These are phyloP conservation scores for Podaxis sp. DNA, from an alignment of 768 basidiomycete species.

Conservation along the genomic window DNA sequence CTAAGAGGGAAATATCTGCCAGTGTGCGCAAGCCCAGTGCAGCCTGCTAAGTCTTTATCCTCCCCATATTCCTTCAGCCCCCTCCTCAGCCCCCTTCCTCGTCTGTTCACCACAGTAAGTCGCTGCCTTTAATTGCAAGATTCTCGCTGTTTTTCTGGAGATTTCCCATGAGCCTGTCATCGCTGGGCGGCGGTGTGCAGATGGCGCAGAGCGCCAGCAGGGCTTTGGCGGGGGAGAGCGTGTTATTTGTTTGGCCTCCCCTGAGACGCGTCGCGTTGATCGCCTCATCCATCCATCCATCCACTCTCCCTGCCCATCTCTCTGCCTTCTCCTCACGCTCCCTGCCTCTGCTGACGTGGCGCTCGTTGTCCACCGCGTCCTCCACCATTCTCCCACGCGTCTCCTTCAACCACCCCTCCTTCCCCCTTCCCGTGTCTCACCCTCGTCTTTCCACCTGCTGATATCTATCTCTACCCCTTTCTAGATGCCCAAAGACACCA, in stretches of 20 bases:
- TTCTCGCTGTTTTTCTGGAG: constrained; percentile 5
- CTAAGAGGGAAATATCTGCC: constrained; percentile 8
- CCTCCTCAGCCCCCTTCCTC: neutral
- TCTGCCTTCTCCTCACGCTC: neutral
- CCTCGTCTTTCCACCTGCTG: neutral
- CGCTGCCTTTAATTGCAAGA: neutral
- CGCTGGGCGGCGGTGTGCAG: neutral
- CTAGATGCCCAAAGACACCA: constrained; percentile 79
- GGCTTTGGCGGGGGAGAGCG: constrained; percentile 5
- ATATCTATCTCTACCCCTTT: constrained; percentile 4
- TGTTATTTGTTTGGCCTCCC: constrained; percentile 20
- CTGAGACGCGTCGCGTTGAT: constrained; percentile 21
- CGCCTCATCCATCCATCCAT: constrained; percentile 4
- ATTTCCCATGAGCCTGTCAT: neutral
- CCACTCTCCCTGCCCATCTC: neutral
- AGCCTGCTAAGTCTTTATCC: constrained; percentile 8
- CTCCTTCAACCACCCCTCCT: too few species aligned
- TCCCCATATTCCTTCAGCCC: neutral
- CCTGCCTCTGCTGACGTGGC: neutral
- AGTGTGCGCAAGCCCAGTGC: constrained; percentile 9
- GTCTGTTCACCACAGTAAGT: neutral
- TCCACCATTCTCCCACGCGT: neutral
- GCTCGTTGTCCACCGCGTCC: constrained; percentile 2
- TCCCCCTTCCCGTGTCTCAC: neutral
- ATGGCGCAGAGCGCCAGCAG: constrained; percentile 12